These are phyloP conservation scores for Pleomassaria siparia DNA, from an alignment of 2,329 filamentous ascomycete genomes.

Conservation along the genomic window DNA sequence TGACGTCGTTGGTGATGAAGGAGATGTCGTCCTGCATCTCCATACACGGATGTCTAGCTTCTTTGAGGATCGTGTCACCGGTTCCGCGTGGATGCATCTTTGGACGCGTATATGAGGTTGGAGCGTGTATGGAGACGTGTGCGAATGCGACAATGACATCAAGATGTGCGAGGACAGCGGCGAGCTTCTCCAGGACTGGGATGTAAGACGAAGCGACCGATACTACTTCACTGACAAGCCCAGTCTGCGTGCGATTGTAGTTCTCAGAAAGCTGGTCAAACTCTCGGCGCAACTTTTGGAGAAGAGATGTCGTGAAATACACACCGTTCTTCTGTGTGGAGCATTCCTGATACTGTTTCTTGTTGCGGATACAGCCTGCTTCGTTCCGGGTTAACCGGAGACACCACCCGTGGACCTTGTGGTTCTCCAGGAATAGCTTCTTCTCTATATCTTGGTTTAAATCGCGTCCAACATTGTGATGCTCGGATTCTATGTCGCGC, in stretches of 20 bases:
- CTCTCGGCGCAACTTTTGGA: conserved; percentile 81
- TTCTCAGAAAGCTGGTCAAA: conserved; percentile 92
- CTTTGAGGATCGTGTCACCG: conserved; percentile 85
- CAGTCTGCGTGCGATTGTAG: conserved; percentile 92
- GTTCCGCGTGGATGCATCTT: conserved; percentile 86
- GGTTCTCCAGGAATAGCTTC: conserved; percentile 96
- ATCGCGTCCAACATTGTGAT: conserved; percentile 73
- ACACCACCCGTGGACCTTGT: conserved; percentile 94
- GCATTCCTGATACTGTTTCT: conserved; percentile 86
- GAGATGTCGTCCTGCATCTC: conserved; percentile 98
- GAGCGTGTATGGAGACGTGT: conserved; percentile 89
- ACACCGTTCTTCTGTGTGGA: conserved; percentile 99
- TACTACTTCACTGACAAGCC: conserved; percentile 89
- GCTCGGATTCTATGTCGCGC: conserved; percentile 81
- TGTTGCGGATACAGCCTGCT: conserved; percentile 90
- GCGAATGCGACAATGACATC: conserved; percentile 95
- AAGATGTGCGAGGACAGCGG: conserved; percentile 84
- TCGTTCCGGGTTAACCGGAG: conserved; percentile 90
- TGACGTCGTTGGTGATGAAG: conserved; percentile 97
- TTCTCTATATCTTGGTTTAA: conserved; percentile 93
- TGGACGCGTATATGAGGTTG: conserved; percentile 85
- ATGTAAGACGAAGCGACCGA: conserved; percentile 91
- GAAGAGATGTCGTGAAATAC: conserved; percentile 86
- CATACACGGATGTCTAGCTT: conserved; percentile 94
- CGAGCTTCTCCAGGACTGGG: conserved; percentile 86